A percentile compares a stretch with the other conserved stretches of the same genome.
phyloP scores from a whole-genome alignment of 768 basidiomycete species.

The Pleurotus tuber-regium region DNA sequence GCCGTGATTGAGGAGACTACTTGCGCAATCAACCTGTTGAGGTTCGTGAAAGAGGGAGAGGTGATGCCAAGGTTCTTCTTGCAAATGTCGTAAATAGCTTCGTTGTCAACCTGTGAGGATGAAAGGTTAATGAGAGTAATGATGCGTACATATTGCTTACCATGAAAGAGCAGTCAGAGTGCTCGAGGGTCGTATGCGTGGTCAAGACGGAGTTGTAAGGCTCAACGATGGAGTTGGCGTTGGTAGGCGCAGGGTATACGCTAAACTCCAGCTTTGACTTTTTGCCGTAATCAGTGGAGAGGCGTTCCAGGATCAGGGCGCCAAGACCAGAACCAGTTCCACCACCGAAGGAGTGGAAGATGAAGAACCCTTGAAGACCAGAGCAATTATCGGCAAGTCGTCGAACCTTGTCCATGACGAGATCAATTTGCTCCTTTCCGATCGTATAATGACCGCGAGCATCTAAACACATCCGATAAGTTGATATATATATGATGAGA shows the following conservation, averaged over 20 bases:
- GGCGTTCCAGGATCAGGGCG: constrained; percentile 93
- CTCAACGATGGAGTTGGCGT: constrained; percentile 96
- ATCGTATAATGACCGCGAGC: constrained; percentile 99
- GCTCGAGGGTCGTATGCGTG: constrained; percentile 98
- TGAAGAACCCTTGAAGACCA: constrained; percentile 99
- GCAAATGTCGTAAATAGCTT: constrained; percentile 99
- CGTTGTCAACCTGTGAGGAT: constrained; percentile 84
- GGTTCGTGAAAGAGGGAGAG: constrained; percentile 87
- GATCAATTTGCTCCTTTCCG: constrained; percentile 97
- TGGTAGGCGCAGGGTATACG: constrained; percentile 93
- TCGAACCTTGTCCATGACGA: constrained; percentile 95
- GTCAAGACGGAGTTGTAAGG: constrained; percentile 98
- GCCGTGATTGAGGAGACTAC: constrained; percentile 98
- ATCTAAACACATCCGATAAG: constrained; percentile 44
- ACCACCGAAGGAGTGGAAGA: constrained; percentile 99
- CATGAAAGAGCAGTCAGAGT: constrained; percentile 99
- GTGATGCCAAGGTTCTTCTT: constrained; percentile 87
- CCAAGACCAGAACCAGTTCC: constrained; percentile 99
- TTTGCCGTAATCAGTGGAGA: constrained; percentile 98
- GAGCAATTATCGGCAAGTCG: constrained; percentile 97
- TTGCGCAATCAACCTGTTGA: constrained; percentile 96
- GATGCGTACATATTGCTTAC: constrained; percentile 35
- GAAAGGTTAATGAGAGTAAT: neutral
- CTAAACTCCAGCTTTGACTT: constrained; percentile 99
- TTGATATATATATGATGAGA: neutral